Percentiles rank a stretch among this genome's conserved stretches.
Conservation (phyloP, 139 green algal genomes). For the Chlorella sorokiniana region DNA sequence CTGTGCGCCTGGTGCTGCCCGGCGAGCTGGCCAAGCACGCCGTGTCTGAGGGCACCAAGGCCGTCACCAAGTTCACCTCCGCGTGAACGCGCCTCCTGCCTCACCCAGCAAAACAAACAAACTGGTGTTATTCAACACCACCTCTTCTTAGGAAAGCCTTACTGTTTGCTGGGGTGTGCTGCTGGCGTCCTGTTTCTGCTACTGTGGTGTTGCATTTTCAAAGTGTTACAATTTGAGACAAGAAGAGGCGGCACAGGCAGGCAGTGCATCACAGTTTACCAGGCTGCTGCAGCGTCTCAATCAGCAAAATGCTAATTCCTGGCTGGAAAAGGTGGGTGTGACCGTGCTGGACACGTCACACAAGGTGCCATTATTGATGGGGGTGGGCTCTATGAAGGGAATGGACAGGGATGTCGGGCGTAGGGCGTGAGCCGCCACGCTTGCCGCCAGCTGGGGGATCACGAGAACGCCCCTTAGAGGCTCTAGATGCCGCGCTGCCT, state of each 20-base stretch:
- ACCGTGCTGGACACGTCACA: slow-evolving; percentile 14
- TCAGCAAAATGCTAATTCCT: slow-evolving; percentile 28
- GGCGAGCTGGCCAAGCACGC: slow-evolving; percentile 89
- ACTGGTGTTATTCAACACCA: slow-evolving; percentile 10
- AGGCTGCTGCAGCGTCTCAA: slow-evolving; percentile 7
- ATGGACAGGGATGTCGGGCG: neutral
- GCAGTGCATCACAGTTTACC: neutral
- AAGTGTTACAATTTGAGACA: too few relatives aligned
- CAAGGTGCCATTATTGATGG: neutral
- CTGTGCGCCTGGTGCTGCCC: slow-evolving; percentile 76
- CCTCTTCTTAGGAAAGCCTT: neutral
- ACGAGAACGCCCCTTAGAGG: too few relatives aligned
- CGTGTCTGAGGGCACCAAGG: slow-evolving; percentile 85
- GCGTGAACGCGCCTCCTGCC: slow-evolving; percentile 13
- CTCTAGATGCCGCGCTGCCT: too few relatives aligned
- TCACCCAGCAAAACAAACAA: neutral
- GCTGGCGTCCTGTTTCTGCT: too few relatives aligned
- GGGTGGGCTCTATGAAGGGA: neutral
- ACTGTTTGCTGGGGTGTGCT: neutral
- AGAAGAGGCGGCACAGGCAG: too few relatives aligned
- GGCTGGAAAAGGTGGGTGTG: slow-evolving; percentile 25
- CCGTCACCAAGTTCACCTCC: slow-evolving; percentile 65
- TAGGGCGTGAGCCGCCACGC: neutral
- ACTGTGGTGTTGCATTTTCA: neutral
- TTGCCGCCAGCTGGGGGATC: neutral